A percentile compares a stretch with the other conserved stretches of the same genome.
phyloP scores from a whole-genome alignment of 1,284 basidiomycete genomes.

The Microbotryomycetes sp. region DNA sequence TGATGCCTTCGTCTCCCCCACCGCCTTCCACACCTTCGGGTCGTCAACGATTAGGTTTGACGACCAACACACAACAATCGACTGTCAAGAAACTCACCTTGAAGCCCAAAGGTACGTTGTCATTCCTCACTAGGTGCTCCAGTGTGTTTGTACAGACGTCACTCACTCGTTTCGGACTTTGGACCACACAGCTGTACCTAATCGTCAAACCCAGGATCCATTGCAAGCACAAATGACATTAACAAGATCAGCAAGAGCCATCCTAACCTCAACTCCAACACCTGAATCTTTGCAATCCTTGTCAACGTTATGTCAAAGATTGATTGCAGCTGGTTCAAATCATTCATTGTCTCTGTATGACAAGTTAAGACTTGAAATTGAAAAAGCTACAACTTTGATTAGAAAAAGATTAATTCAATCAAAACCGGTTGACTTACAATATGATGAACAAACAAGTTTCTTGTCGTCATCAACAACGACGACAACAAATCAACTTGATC shows the following conservation, averaged over 20 bases:
- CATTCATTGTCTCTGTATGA: conserved; percentile 33
- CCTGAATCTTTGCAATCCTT: conserved; percentile 35
- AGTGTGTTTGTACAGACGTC: not conserved
- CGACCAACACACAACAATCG: conserved; percentile 8
- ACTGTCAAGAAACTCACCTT: conserved; percentile 22
- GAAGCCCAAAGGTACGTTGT: conserved; percentile 12
- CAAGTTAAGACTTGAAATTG: conserved; percentile 35
- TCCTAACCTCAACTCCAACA: conserved; percentile 31
- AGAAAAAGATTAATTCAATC: conserved; percentile 9
- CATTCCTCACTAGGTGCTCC: not conserved
- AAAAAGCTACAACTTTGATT: conserved; percentile 26
- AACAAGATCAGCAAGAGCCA: conserved; percentile 33
- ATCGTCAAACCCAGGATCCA: too few relatives aligned
- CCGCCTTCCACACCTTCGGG: conserved; percentile 7
- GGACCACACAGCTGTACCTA: too few relatives aligned
- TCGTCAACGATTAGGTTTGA: conserved; percentile 21
- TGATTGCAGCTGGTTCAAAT: conserved; percentile 10
- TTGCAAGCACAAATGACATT: conserved; percentile 22
- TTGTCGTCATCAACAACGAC: not conserved
- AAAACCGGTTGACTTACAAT: not conserved
- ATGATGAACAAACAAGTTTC: too few relatives aligned
- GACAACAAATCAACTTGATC: conserved; percentile 1
- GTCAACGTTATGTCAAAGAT: conserved; percentile 34
- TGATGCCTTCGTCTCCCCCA: not conserved
- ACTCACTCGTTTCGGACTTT: not conserved